Conservation (phyloP, 192 early-diverging fungal species). For the Coemansia sp. region DNA sequence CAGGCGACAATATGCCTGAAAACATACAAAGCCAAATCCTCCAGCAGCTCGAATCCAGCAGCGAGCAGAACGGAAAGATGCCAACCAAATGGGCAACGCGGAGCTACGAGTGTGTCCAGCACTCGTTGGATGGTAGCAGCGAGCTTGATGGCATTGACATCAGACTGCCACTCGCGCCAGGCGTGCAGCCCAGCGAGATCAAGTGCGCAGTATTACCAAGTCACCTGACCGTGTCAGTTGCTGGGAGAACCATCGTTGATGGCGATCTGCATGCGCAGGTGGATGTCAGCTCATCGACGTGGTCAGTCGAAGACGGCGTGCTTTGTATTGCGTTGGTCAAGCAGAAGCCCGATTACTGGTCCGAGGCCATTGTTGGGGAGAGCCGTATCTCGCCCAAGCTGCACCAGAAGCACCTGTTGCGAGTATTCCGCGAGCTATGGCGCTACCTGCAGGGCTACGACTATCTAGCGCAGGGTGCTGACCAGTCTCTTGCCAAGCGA, state of each 20-base stretch:
- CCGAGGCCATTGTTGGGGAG: conserved; percentile 33
- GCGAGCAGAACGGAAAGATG: conserved; percentile 6
- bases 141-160: conserved; percentile 44
- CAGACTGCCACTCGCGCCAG: conserved; percentile 20
- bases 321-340: conserved; percentile 39
- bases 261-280: conserved; percentile 36
- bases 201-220: conserved; percentile 22
- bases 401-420: conserved; percentile 43
- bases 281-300: conserved; percentile 24
- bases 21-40: conserved; percentile 33
- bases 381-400: conserved; percentile 23
- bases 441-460: conserved; percentile 52
- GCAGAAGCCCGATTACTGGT: conserved; percentile 27
- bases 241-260: conserved; percentile 21
- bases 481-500: conserved; percentile 23
- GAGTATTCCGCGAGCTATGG: conserved; percentile 41
- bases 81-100: conserved; percentile 35
- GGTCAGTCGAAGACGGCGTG: conserved; percentile 33
- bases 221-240: conserved; percentile 22
- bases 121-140: conserved; percentile 23
- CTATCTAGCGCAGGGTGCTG: conserved; percentile 24
- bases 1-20: conserved; percentile 1
- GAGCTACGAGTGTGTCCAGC: conserved; percentile 37
- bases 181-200: conserved; percentile 16
- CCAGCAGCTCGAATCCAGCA: conserved; percentile 29